Percentiles rank a stretch among this genome's conserved stretches.
Evolutionary conservation across 2,329 filamentous ascomycete species (phyloP).

Genomic region (Biscogniauxia marginata): DNA sequence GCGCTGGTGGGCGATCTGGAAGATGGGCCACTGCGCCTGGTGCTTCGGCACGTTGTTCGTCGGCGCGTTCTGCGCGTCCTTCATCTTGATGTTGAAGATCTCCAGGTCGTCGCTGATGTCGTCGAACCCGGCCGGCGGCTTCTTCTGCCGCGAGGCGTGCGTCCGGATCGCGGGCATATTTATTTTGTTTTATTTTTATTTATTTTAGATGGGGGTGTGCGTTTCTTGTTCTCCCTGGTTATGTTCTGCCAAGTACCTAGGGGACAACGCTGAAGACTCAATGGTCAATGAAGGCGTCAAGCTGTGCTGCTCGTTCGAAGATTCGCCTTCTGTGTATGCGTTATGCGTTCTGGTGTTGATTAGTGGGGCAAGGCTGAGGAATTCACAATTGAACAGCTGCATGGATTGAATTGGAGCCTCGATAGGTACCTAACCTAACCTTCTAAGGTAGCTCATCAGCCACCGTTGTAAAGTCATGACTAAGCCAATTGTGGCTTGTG

Average conservation of each 20-base stretch:
- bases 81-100: conserved; percentile 88
- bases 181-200: conserved; percentile 1
- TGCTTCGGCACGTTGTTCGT: conserved; percentile 77
- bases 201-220: background rate
- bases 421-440: too few species aligned
- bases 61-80: conserved; percentile 89
- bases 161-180: conserved; percentile 68
- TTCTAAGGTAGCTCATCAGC: too few species aligned
- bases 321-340: background rate
- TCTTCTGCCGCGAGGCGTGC: conserved; percentile 73
- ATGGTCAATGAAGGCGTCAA: too few species aligned
- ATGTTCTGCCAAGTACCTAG: background rate
- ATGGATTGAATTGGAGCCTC: background rate
- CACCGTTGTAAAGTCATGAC: conserved; percentile 13
- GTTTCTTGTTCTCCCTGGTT: background rate
- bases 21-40: conserved; percentile 94
- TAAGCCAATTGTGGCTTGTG: conserved; percentile 25
- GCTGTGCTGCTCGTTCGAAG: background rate
- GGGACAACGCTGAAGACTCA: too few species aligned
- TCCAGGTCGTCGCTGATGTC: conserved; percentile 86
- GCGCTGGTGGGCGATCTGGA: conserved; percentile 94
- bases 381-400: conserved; percentile 3
- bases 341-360: conserved; percentile 11
- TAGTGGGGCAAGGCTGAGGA: conserved; percentile 34
- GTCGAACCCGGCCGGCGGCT: conserved; percentile 81